phyloP scores from a whole-genome alignment of 2,329 filamentous ascomycete genomes.

The Fusarium algeriense region DNA sequence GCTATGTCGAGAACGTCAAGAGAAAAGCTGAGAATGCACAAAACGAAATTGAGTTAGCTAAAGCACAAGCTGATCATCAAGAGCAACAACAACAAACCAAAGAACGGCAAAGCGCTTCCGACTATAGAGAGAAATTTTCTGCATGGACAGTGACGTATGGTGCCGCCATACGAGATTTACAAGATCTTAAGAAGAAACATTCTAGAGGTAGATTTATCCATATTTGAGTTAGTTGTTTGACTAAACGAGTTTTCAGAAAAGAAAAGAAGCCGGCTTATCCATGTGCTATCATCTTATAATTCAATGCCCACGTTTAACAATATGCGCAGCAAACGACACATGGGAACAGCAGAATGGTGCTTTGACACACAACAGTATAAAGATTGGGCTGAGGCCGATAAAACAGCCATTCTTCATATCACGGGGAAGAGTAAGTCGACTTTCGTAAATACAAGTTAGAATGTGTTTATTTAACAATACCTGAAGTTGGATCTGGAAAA shows the following conservation, averaged over 20 bases:
- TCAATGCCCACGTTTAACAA: slow-evolving; percentile 17
- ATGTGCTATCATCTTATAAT: slow-evolving; percentile 13
- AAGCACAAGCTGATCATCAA: neutral
- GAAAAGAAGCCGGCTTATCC: neutral
- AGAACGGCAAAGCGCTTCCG: slow-evolving; percentile 8
- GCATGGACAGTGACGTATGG: neutral
- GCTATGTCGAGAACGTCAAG: slow-evolving; percentile 11
- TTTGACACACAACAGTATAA: slow-evolving; percentile 2
- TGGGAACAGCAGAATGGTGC: slow-evolving; percentile 23
- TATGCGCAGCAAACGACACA: slow-evolving; percentile 23
- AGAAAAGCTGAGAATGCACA: slow-evolving; percentile 6
- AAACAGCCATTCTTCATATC: slow-evolving; percentile 10
- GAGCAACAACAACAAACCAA: slow-evolving; percentile 14
- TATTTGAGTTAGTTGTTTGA: rapidly evolving
- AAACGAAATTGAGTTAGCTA: slow-evolving; percentile 10
- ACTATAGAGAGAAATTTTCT: neutral
- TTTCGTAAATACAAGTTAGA: rapidly evolving
- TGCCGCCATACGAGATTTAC: neutral
- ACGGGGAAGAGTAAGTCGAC: slow-evolving; percentile 25
- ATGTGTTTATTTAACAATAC: rapidly evolving
- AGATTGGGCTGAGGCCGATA: neutral
- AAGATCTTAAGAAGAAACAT: neutral
- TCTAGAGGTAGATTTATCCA: neutral
- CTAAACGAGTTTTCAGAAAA: neutral
- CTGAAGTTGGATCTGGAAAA: slow-evolving; percentile 34